Evolutionary conservation across 2,329 filamentous ascomycete genomes (phyloP).

Genomic region (Myrmaecium sp.): DNA sequence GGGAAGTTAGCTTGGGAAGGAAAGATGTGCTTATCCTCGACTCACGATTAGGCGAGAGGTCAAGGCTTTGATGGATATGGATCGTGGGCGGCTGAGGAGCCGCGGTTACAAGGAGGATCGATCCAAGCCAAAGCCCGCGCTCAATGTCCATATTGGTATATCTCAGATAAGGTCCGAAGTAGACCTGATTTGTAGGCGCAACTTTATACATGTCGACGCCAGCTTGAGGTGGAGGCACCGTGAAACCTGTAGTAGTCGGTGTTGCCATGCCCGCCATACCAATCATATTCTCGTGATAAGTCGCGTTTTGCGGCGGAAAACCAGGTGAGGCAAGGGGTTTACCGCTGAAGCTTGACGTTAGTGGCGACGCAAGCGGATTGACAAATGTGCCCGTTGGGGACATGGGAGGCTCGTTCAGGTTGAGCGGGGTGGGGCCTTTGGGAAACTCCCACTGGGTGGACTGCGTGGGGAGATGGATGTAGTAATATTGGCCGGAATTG

Average conservation of each 20-base stretch:
- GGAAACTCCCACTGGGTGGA: slow-evolving; percentile 98
- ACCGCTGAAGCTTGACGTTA: slow-evolving; percentile 34
- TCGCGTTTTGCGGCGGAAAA: slow-evolving; percentile 66
- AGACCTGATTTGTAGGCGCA: slow-evolving; percentile 85
- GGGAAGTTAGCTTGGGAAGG: background rate
- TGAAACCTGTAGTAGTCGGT: slow-evolving; percentile 66
- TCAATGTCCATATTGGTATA: slow-evolving; percentile 98
- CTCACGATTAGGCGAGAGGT: slow-evolving; percentile 68
- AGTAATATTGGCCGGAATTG: slow-evolving; percentile 95
- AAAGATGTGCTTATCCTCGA: too few species aligned
- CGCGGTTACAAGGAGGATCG: slow-evolving; percentile 85
- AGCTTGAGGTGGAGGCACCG: slow-evolving; percentile 70
- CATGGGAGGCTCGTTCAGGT: slow-evolving; percentile 67
- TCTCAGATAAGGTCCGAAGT: slow-evolving; percentile 89
- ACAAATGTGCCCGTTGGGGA: slow-evolving; percentile 52
- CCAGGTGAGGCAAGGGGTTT: slow-evolving; percentile 63
- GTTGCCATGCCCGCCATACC: slow-evolving; percentile 59
- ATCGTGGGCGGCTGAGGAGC: slow-evolving; percentile 86
- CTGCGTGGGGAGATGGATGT: slow-evolving; percentile 89
- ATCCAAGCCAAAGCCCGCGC: slow-evolving; percentile 77
- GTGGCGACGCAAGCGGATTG: slow-evolving; percentile 27
- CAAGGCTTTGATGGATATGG: slow-evolving; percentile 77
- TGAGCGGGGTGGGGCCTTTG: slow-evolving; percentile 80
- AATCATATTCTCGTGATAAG: slow-evolving; percentile 74
- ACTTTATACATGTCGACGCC: slow-evolving; percentile 93